Evolutionary conservation across 176 grass and related monocot species (phyloP).

Genomic region (Oryza longistaminata): DNA sequence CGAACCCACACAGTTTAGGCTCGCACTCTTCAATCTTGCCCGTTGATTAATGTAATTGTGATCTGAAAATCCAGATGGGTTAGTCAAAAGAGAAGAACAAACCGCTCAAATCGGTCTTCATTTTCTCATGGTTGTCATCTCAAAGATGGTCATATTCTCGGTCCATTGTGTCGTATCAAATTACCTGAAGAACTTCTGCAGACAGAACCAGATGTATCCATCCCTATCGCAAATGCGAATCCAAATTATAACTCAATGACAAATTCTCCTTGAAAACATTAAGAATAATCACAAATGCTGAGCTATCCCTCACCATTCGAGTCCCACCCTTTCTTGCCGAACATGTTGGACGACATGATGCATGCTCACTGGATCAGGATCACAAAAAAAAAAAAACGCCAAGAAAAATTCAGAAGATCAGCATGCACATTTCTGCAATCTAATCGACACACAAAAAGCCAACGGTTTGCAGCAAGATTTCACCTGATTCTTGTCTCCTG

Average conservation of each 20-base stretch:
- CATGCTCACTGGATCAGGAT: conserved; percentile 12
- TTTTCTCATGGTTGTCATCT: not conserved
- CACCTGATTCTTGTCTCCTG: conserved; percentile 40
- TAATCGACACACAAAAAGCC: not conserved
- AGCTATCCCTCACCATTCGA: conserved; percentile 32
- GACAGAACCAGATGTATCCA: conserved; percentile 20
- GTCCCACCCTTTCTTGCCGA: conserved; percentile 64
- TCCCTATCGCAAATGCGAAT: not conserved
- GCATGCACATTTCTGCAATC: not conserved
- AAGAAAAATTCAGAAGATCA: conserved; percentile 5
- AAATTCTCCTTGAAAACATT: not conserved
- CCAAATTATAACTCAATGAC: not conserved
- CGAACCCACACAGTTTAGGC: conserved; percentile 32
- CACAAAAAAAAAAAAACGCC: not conserved
- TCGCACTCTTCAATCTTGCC: conserved; percentile 48
- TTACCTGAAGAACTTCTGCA: conserved; percentile 47
- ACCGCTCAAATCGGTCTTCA: not conserved
- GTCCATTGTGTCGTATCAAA: not conserved
- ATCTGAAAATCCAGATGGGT: conserved; percentile 46
- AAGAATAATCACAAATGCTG: too few relatives aligned
- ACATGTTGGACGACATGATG: conserved; percentile 63
- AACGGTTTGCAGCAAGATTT: not conserved
- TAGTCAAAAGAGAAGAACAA: not conserved
- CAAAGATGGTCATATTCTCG: too few relatives aligned
- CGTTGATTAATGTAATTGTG: conserved; percentile 24